A percentile compares a stretch with the other conserved stretches of the same genome.
Conservation (phyloP, 1,284 basidiomycete species). For the Trichosporon sp. region DNA sequence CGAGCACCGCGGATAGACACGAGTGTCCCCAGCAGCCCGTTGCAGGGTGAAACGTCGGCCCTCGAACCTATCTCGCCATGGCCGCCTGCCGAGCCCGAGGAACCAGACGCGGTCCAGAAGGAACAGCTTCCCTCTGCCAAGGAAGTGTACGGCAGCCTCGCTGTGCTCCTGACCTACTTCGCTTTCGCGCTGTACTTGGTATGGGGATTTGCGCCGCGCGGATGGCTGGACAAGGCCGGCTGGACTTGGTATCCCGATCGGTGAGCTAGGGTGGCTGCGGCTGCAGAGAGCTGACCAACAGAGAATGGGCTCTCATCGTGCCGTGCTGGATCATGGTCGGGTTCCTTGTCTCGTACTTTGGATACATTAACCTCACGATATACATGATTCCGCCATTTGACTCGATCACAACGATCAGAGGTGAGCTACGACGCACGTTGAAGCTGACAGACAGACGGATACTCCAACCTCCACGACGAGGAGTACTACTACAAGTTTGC, state of each 20-base stretch:
- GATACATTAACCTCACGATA: slow-evolving; percentile 74
- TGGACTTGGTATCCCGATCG: slow-evolving; percentile 85
- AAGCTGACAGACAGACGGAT: slow-evolving; percentile 23
- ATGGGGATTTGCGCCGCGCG: slow-evolving; percentile 64
- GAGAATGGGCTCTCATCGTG: slow-evolving; percentile 83
- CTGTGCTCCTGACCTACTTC: slow-evolving; percentile 74
- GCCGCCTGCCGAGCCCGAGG: slow-evolving; percentile 62
- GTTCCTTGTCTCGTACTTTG: slow-evolving; percentile 73
- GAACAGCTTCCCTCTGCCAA: slow-evolving; percentile 40
- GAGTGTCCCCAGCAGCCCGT: neutral
- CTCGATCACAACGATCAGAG: slow-evolving; percentile 67
- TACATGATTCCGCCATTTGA: slow-evolving; percentile 70
- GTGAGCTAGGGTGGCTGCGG: slow-evolving; percentile 58
- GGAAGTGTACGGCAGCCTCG: slow-evolving; percentile 86
- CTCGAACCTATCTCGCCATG: slow-evolving; percentile 62
- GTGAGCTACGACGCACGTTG: slow-evolving; percentile 53
- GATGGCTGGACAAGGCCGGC: slow-evolving; percentile 66
- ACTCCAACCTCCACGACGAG: slow-evolving; percentile 19
- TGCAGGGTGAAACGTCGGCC: slow-evolving; percentile 52
- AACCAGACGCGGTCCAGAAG: slow-evolving; percentile 52
- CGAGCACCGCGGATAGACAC: neutral
- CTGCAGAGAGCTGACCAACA: slow-evolving; percentile 44
- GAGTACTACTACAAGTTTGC: slow-evolving; percentile 43
- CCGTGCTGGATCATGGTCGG: slow-evolving; percentile 76
- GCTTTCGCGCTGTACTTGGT: slow-evolving; percentile 70